These are phyloP conservation scores for Thalassiosira mediterranea DNA, from an alignment of 352 stramenopile genomes.

Conservation along the genomic window DNA sequence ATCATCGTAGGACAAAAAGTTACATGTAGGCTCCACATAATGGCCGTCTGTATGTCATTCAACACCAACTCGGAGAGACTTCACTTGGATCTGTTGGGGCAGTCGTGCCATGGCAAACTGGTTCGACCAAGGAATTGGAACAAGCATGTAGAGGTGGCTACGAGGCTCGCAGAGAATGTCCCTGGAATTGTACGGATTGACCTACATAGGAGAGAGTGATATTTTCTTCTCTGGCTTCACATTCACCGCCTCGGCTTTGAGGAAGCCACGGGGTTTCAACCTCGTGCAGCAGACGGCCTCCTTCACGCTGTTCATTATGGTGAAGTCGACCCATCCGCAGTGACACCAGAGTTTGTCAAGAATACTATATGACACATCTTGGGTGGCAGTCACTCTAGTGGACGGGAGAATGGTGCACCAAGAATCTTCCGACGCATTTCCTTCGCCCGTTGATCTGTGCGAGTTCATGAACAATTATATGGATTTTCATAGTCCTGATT, in stretches of 20 bases:
- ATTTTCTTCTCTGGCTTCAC: constrained; percentile 8
- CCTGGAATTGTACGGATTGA: constrained; percentile 8
- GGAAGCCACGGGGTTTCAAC: neutral
- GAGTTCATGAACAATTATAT: constrained; percentile 1
- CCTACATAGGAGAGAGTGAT: neutral
- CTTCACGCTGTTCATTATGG: constrained; percentile 3
- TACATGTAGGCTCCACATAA: no score
- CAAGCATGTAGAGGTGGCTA: neutral
- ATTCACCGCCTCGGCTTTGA: neutral
- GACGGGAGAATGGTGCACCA: neutral
- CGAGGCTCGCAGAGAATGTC: neutral
- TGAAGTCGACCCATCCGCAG: neutral
- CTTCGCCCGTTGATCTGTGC: constrained; percentile 9
- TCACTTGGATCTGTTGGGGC: neutral
- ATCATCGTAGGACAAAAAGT: no score
- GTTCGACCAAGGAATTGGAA: neutral
- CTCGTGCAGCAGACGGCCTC: constrained; percentile 2
- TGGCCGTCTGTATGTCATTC: neutral
- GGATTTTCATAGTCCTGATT: neutral
- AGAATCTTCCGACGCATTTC: neutral
- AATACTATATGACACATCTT: constrained; percentile 5
- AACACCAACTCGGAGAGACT: constrained; percentile 5
- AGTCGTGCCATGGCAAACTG: neutral
- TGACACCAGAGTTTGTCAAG: constrained; percentile 10
- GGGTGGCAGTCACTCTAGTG: neutral